These are phyloP conservation scores for Ustilago curta DNA, from an alignment of 1,284 basidiomycete species.

Conservation along the genomic window DNA sequence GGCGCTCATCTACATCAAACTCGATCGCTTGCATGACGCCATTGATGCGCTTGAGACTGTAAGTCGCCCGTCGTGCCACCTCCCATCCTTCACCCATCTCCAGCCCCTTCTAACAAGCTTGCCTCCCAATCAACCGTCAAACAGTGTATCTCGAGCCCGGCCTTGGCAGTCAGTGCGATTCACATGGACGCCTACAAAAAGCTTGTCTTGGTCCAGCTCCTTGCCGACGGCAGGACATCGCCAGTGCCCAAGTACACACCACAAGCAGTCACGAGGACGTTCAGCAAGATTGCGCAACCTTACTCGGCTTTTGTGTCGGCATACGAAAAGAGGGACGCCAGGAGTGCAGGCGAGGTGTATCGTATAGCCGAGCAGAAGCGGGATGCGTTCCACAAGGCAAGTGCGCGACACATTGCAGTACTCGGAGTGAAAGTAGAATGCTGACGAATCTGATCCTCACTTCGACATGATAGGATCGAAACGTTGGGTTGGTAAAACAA, in stretches of 20 bases:
- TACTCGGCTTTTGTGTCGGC: constrained; percentile 30
- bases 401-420: background rate
- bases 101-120: background rate
- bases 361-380: constrained; percentile 26
- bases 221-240: constrained; percentile 75
- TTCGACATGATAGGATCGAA: constrained; percentile 74
- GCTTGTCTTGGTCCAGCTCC: constrained; percentile 79
- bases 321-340: constrained; percentile 27
- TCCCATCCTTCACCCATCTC: background rate
- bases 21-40: constrained; percentile 41
- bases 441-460: constrained; percentile 61
- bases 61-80: constrained; percentile 11
- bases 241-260: constrained; percentile 34
- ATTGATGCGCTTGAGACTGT: constrained; percentile 59
- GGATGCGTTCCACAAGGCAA: constrained; percentile 24
- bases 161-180: constrained; percentile 76
- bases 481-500: constrained; percentile 77
- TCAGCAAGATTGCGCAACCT: constrained; percentile 26
- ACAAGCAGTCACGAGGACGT: constrained; percentile 24
- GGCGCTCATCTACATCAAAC: constrained; percentile 53
- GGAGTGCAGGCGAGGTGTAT: constrained; percentile 6
- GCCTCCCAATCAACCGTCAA: background rate
- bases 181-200: constrained; percentile 89
- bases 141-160: constrained; percentile 77
- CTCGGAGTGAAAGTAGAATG: background rate